These are phyloP conservation scores for Daedaleopsis nitida DNA, from an alignment of 768 basidiomycete species.

Conservation along the genomic window DNA sequence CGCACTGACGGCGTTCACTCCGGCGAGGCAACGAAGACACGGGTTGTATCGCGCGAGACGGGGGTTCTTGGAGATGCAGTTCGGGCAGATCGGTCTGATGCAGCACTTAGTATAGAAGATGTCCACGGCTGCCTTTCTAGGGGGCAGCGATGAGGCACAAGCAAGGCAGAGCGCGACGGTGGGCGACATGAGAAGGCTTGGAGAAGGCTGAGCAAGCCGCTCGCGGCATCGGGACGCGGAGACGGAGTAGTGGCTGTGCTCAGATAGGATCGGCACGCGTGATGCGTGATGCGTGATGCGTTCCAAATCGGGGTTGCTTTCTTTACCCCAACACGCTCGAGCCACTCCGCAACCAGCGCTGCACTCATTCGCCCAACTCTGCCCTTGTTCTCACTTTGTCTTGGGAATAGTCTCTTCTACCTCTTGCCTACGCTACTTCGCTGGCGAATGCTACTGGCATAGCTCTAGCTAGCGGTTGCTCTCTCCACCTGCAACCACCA, in stretches of 20 bases:
- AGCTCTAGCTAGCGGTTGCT: too few species aligned
- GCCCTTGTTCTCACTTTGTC: background rate
- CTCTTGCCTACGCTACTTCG: background rate
- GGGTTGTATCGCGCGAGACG: slow-evolving; percentile 70
- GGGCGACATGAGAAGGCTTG: slow-evolving; percentile 3
- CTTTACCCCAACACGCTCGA: slow-evolving; percentile 1
- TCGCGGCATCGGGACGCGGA: background rate
- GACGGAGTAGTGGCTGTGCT: slow-evolving; percentile 9
- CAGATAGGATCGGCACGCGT: slow-evolving; percentile 5
- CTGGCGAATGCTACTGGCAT: too few species aligned
- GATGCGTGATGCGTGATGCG: background rate
- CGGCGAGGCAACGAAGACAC: slow-evolving; percentile 68
- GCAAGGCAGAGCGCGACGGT: slow-evolving; percentile 27
- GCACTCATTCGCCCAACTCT: background rate
- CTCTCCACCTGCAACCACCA: background rate
- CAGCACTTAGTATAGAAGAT: slow-evolving; percentile 67
- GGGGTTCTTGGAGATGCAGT: slow-evolving; percentile 60
- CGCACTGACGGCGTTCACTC: slow-evolving; percentile 32
- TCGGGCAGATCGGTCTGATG: slow-evolving; percentile 60
- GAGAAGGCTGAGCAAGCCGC: background rate
- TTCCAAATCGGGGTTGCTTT: slow-evolving; percentile 11
- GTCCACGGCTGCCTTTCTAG: slow-evolving; percentile 14
- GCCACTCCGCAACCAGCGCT: background rate
- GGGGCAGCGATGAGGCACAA: slow-evolving; percentile 32
- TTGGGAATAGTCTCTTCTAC: too few species aligned